phyloP scores from a whole-genome alignment of 2,329 filamentous ascomycete genomes.

The Botryotinia calthae region DNA sequence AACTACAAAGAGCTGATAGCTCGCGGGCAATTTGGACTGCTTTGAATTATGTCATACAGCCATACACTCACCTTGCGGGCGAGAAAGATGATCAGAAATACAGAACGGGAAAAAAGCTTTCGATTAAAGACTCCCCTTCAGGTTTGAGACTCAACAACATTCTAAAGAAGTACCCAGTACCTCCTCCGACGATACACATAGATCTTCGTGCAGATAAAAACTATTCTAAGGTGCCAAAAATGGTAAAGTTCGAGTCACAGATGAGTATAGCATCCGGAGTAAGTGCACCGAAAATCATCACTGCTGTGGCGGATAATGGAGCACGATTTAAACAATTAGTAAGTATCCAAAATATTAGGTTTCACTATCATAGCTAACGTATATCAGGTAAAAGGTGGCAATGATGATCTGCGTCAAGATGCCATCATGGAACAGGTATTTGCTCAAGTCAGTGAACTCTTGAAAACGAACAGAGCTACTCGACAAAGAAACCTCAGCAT shows the following conservation, averaged over 20 bases:
- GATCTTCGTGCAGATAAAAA: constrained; percentile 69
- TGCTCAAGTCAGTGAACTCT: constrained; percentile 85
- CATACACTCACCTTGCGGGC: constrained; percentile 62
- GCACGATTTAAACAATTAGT: constrained; percentile 80
- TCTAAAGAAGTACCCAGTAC: constrained; percentile 66
- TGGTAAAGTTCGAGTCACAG: constrained; percentile 66
- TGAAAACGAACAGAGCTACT: constrained; percentile 82
- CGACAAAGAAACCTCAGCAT: constrained; percentile 87
- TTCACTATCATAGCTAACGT: constrained; percentile 27
- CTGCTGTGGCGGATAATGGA: constrained; percentile 75
- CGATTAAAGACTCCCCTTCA: constrained; percentile 60
- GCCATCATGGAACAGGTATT: constrained; percentile 99
- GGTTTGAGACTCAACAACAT: constrained; percentile 62
- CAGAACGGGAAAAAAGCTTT: constrained; percentile 64
- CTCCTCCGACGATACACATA: constrained; percentile 86
- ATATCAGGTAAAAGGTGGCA: constrained; percentile 78
- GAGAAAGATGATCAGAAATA: constrained; percentile 63
- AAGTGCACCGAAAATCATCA: constrained; percentile 91
- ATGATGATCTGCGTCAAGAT: constrained; percentile 94
- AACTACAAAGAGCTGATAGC: constrained; percentile 52
- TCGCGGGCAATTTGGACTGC: constrained; percentile 62
- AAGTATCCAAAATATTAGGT: neutral
- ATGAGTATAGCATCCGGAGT: constrained; percentile 88
- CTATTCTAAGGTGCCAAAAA: constrained; percentile 74
- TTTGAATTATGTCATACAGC: constrained; percentile 71